Evolutionary conservation across 1,284 basidiomycete genomes (phyloP), one percentile per base, ranked within the genome.

Genomic region (Erythrobasidium hasegawianum): DNA sequence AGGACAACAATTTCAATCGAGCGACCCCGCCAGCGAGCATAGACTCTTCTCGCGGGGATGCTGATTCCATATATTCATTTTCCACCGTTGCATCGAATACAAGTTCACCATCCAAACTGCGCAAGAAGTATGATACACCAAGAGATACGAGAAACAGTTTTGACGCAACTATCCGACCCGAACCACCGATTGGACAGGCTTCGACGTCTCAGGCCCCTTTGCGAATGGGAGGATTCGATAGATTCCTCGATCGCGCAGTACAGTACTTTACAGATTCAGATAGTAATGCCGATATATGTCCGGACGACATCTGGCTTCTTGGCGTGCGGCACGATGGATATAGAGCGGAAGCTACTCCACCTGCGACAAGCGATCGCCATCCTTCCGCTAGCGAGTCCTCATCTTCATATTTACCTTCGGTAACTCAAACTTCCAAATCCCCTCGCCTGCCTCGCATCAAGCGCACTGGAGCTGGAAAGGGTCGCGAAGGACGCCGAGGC

Each of bases 271-370:
- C 73, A 43, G 73, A 74, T 26, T 52, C 71, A 24, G 73, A 73
- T 41, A 65, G 69, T 41, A 59, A 64, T 18, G 70, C 61, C 14
- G 73, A 73, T 29, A 33, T 47, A 40, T 71, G 68, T 54, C 60
- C 56, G 45, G 70, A 71, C 3, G 73, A 73, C n/a, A 74, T 74
- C n/a, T 73, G 72, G 72, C 43, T 74, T 0, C 52, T 74, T 2
- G 73, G 73, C 9, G 70, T 74, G 2, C 39, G 68, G 26, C 73
- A 74, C 20, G 29, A 58, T 4, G 69, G 69, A 11, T 64, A 54
- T 33, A 45, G 69, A 11, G 7, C 56, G 0, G 56, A 27, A n/a
- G 14, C 24, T 26, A 38, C 11, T 7, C 7, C 29, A 27, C 5
- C 4, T 9, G 45, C 2, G 5, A 33, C 11, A 11, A 33, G 33